phyloP scores from a whole-genome alignment of 768 basidiomycete genomes.

The Melanogaster broomeanus region DNA sequence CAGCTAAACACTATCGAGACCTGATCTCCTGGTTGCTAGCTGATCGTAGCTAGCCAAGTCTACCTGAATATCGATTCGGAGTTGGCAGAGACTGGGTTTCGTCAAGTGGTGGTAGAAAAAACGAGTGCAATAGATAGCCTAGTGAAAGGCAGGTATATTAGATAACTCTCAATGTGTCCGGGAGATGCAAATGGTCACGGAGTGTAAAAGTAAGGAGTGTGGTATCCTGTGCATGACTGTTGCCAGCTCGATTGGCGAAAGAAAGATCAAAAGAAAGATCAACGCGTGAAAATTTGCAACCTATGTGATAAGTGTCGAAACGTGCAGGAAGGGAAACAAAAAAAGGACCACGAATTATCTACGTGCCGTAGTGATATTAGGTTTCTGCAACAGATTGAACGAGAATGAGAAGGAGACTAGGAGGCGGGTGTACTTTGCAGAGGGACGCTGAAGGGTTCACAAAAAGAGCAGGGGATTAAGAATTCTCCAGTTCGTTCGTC shows the following conservation, averaged over 20 bases:
- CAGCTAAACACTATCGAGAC: no score
- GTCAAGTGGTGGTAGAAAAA: no score
- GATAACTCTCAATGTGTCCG: no score
- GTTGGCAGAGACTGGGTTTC: no score
- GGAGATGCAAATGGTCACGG: no score
- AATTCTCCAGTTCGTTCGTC: slow-evolving; percentile 15
- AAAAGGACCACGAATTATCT: slow-evolving; percentile 19
- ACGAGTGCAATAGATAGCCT: no score
- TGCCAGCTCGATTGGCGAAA: background rate
- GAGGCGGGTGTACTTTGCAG: slow-evolving; percentile 12
- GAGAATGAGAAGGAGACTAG: slow-evolving; percentile 12
- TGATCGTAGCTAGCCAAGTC: no score
- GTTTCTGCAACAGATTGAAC: slow-evolving; percentile 15
- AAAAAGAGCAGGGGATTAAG: background rate
- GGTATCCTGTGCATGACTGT: slow-evolving; percentile 14
- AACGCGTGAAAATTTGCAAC: background rate
- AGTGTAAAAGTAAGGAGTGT: slow-evolving; percentile 21
- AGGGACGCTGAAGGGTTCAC: slow-evolving; percentile 10
- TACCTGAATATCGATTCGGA: no score
- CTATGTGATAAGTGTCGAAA: background rate
- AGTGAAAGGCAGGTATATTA: no score
- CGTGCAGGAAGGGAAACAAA: background rate
- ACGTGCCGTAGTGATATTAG: slow-evolving; percentile 23
- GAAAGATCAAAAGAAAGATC: no score
- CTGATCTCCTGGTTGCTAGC: no score